These are phyloP conservation scores for Penicillium waksmanii DNA, from an alignment of 495 filamentous ascomycete species.

Conservation along the genomic window DNA sequence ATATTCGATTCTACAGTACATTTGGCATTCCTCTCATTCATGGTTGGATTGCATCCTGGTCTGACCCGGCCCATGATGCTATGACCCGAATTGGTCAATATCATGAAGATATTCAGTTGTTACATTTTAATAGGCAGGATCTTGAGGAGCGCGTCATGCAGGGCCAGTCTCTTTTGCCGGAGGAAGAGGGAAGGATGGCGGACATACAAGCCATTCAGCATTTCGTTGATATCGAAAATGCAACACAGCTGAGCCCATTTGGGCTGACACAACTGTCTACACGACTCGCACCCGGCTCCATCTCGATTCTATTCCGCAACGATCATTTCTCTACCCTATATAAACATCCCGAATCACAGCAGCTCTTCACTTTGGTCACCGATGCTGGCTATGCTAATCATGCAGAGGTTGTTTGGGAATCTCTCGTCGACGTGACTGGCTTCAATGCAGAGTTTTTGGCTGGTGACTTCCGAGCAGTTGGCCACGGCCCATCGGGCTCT, in stretches of 20 bases:
- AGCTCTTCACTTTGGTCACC: constrained; percentile 82
- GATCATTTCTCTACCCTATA: constrained; percentile 96
- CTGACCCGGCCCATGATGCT: constrained; percentile 65
- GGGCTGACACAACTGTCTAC: constrained; percentile 74
- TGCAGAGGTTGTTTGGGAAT: constrained; percentile 96
- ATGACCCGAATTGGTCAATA: constrained; percentile 72
- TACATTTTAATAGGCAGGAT: constrained; percentile 86
- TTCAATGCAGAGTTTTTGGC: constrained; percentile 80
- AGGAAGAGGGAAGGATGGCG: constrained; percentile 74
- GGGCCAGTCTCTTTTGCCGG: constrained; percentile 48
- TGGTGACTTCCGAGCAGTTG: constrained; percentile 87
- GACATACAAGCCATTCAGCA: constrained; percentile 82
- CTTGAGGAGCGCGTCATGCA: constrained; percentile 75
- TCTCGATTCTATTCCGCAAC: constrained; percentile 92
- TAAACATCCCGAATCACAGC: constrained; percentile 69
- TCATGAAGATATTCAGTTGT: constrained; percentile 87
- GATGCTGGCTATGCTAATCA: constrained; percentile 88
- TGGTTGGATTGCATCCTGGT: constrained; percentile 79
- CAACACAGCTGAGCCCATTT: constrained; percentile 83
- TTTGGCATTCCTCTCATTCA: constrained; percentile 91
- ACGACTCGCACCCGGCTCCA: constrained; percentile 67
- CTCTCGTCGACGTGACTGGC: constrained; percentile 85
- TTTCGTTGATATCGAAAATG: constrained; percentile 70
- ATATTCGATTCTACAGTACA: constrained; percentile 84
- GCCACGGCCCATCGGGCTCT: constrained; percentile 46